Evolutionary conservation across 257 asterid genomes (phyloP), one percentile per base, ranked within the genome.

Genomic region (Salvia hispanica): DNA sequence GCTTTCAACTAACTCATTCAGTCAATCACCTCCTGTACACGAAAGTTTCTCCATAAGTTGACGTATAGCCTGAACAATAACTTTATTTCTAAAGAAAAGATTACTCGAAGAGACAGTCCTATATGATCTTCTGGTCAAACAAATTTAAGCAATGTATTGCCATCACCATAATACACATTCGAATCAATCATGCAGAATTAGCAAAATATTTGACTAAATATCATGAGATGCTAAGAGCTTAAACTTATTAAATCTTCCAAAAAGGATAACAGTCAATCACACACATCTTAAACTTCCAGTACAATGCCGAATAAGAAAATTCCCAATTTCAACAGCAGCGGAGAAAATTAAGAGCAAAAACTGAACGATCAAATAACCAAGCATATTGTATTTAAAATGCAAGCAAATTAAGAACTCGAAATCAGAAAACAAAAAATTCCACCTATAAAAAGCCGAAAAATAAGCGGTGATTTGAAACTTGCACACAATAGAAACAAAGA

Each of bases 171-270:
- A 13, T 48, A 43, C 14, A 18, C 11, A 48, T 6, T 40, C 2
- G 14, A 42, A 33, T 44, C 18, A 59, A 28, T n/a, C 15, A 58
- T 4, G 36, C n/a, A 13, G 34, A 39, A 67, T 16, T 14, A 50
- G n/a, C 16, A 43, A 43, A 62, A 42, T 58, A 18, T 3, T 15
- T 7, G 6, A 51, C 48, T 15, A 72, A 10, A 16, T 15, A 44
- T 39, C 15, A 54, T 28, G 44, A 25, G 15, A 72, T n/a, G 21
- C 53, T 37, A 56, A 45, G 44, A 64, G 46, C 61, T 31, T 72
- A 50, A 56, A 39, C 45, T 47, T n/a, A 55, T 10, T 50, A 63
- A 47, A 7, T 52, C 37, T 11, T n/a, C 52, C 13, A 31, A 45
- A 10, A 18, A 60, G 28, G 15, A 48, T 7, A 55, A 56, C 5